These are phyloP conservation scores for Fermentozyma sake DNA, from an alignment of 1,139 yeast species.

Conservation along the genomic window DNA sequence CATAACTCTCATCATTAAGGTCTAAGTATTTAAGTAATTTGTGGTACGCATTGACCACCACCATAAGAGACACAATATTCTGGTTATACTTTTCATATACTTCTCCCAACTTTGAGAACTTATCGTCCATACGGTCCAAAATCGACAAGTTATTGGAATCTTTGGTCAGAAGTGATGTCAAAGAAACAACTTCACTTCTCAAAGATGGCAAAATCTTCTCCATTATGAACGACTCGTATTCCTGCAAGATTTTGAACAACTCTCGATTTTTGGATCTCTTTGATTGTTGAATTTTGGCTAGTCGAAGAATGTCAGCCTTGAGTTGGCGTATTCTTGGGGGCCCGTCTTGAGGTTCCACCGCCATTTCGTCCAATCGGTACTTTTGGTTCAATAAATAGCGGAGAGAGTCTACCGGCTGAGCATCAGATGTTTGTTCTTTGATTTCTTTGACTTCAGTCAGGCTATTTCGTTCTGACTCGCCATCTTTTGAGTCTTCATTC, in stretches of 20 bases:
- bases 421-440: too few species aligned
- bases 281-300: slow-evolving; percentile 15
- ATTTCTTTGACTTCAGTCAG: too few species aligned
- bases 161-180: slow-evolving; percentile 3
- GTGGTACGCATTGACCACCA: slow-evolving; percentile 6
- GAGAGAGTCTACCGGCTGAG: too few species aligned
- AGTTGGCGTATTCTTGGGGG: not conserved
- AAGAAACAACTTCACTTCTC: slow-evolving; percentile 16
- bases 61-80: slow-evolving; percentile 8
- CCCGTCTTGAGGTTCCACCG: slow-evolving; percentile 2
- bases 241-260: slow-evolving; percentile 18
- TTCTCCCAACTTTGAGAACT: slow-evolving; percentile 5
- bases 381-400: slow-evolving; percentile 13
- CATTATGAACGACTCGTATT: slow-evolving; percentile 27
- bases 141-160: slow-evolving; percentile 1
- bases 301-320: slow-evolving; percentile 22
- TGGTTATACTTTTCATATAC: slow-evolving; percentile 9
- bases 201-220: slow-evolving; percentile 27
- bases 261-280: slow-evolving; percentile 20
- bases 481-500: too few species aligned
- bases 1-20: slow-evolving; percentile 4
- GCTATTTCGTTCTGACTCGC: too few species aligned
- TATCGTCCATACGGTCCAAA: slow-evolving; percentile 13
- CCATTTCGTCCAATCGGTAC: slow-evolving; percentile 11
- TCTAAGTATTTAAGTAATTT: slow-evolving; percentile 6